Evolutionary conservation across 257 asterid genomes (phyloP).

Genomic region (Verbascum thapsus): DNA sequence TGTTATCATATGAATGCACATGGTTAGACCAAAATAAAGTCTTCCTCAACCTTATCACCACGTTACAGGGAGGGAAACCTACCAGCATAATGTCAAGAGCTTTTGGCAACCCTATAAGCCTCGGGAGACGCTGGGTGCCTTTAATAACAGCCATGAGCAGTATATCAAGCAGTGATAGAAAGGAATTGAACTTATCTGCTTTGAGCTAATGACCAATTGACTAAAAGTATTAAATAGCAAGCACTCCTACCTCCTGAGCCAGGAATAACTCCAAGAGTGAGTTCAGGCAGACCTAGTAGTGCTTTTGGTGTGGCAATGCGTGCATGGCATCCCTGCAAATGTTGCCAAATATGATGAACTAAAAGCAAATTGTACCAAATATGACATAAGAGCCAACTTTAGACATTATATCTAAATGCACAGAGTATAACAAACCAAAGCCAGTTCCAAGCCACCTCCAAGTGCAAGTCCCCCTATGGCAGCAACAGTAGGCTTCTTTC

Average conservation of each 20-base stretch:
- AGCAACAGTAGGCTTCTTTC: slow-evolving; percentile 89
- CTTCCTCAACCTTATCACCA: neutral
- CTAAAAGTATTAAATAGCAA: slow-evolving; percentile 22
- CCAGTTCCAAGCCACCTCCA: slow-evolving; percentile 96
- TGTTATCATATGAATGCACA: slow-evolving; percentile 9
- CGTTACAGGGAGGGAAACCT: slow-evolving; percentile 35
- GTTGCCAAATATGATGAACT: slow-evolving; percentile 19
- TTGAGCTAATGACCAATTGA: slow-evolving; percentile 15
- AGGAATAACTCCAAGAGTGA: slow-evolving; percentile 91
- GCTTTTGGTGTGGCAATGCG: slow-evolving; percentile 86
- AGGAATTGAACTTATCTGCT: slow-evolving; percentile 21
- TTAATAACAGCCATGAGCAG: slow-evolving; percentile 31
- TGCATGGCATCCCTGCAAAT: slow-evolving; percentile 85
- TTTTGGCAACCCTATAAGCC: slow-evolving; percentile 87
- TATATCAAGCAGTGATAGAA: slow-evolving; percentile 23
- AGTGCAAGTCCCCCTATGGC: slow-evolving; percentile 95
- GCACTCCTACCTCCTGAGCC: slow-evolving; percentile 82
- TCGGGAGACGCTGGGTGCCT: slow-evolving; percentile 98
- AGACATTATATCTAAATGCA: slow-evolving; percentile 11
- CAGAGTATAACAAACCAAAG: slow-evolving; percentile 62
- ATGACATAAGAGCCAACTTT: neutral
- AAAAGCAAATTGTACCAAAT: neutral
- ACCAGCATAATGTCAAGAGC: slow-evolving; percentile 93
- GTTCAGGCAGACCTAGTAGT: slow-evolving; percentile 93
- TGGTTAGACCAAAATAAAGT: neutral